Conservation (phyloP, 1,284 basidiomycete genomes). For the Apiotrichum akiyoshidainum region DNA sequence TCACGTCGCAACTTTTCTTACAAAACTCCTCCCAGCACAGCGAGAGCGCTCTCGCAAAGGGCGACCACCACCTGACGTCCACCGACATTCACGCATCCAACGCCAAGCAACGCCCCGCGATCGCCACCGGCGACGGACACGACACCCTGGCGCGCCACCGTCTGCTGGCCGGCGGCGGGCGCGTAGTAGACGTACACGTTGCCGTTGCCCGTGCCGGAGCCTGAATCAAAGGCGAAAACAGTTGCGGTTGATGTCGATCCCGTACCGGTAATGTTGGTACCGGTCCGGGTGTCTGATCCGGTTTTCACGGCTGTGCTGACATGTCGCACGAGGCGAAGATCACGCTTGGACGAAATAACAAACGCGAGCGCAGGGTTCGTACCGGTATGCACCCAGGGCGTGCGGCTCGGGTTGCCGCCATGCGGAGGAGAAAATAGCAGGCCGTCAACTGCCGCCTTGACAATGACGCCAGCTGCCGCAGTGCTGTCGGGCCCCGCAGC, state of each 20-base stretch:
- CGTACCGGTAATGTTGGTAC: slow-evolving; percentile 6
- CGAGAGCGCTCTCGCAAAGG: slow-evolving; percentile 71
- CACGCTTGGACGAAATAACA: slow-evolving; percentile 88
- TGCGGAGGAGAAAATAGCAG: slow-evolving; percentile 58
- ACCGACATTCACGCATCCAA: slow-evolving; percentile 56
- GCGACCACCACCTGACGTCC: slow-evolving; percentile 59
- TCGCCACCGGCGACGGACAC: slow-evolving; percentile 63
- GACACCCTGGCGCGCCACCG: slow-evolving; percentile 69
- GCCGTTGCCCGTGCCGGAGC: slow-evolving; percentile 54
- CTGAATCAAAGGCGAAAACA: slow-evolving; percentile 77
- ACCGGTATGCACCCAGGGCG: slow-evolving; percentile 68
- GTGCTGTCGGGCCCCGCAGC: slow-evolving; percentile 25
- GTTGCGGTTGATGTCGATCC: slow-evolving; percentile 45
- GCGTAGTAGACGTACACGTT: slow-evolving; percentile 81
- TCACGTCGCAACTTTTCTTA: neutral
- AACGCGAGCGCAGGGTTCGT: slow-evolving; percentile 88
- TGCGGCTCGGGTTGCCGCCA: slow-evolving; percentile 34
- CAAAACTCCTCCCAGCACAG: slow-evolving; percentile 59
- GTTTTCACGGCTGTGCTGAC: slow-evolving; percentile 30
- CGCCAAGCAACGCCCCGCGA: slow-evolving; percentile 74
- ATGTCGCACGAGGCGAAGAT: slow-evolving; percentile 78
- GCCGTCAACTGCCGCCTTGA: slow-evolving; percentile 81
- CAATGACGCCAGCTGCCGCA: slow-evolving; percentile 55
- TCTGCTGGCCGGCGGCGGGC: slow-evolving; percentile 49
- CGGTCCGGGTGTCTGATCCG: neutral